Evolutionary conservation across 2,329 filamentous ascomycete genomes (phyloP).

Genomic region (Phaeophleospora eucalypticola): DNA sequence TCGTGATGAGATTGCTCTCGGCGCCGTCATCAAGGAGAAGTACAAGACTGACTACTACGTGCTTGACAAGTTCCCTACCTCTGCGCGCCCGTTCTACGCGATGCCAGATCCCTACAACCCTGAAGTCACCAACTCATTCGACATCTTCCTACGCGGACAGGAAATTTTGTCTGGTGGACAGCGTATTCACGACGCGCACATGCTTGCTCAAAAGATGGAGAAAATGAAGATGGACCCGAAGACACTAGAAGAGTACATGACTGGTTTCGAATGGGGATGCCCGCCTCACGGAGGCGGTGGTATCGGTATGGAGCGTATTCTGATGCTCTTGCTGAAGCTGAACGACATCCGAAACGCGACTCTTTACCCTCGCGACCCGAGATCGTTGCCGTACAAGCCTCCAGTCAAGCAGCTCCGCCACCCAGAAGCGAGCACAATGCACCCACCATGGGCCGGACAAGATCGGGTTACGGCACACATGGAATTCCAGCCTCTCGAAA

Average conservation of each 20-base stretch:
- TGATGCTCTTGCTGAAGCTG: conserved; percentile 80
- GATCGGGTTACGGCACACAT: conserved; percentile 45
- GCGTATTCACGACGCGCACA: conserved; percentile 76
- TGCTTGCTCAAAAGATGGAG: conserved; percentile 74
- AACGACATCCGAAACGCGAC: conserved; percentile 87
- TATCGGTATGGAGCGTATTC: conserved; percentile 81
- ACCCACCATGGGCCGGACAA: conserved; percentile 59
- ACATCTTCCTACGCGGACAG: conserved; percentile 90
- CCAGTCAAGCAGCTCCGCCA: conserved; percentile 66
- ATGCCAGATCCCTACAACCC: conserved; percentile 74
- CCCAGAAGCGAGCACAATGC: conserved; percentile 78
- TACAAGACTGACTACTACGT: conserved; percentile 90
- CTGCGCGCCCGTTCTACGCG: conserved; percentile 84
- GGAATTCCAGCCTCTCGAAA: conserved; percentile 69
- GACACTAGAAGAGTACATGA: conserved; percentile 87
- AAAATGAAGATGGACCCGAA: conserved; percentile 69
- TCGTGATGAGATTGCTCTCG: conserved; percentile 79
- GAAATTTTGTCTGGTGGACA: conserved; percentile 91
- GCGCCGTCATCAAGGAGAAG: conserved; percentile 78
- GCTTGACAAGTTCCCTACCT: conserved; percentile 84
- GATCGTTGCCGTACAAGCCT: conserved; percentile 71
- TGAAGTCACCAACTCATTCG: conserved; percentile 82
- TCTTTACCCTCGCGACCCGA: conserved; percentile 82
- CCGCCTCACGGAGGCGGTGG: conserved; percentile 87
- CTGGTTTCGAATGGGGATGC: conserved; percentile 81